Evolutionary conservation across 192 early-diverging fungal species (phyloP), one percentile per base, ranked within the genome.

Genomic region (Backusella sp.): DNA sequence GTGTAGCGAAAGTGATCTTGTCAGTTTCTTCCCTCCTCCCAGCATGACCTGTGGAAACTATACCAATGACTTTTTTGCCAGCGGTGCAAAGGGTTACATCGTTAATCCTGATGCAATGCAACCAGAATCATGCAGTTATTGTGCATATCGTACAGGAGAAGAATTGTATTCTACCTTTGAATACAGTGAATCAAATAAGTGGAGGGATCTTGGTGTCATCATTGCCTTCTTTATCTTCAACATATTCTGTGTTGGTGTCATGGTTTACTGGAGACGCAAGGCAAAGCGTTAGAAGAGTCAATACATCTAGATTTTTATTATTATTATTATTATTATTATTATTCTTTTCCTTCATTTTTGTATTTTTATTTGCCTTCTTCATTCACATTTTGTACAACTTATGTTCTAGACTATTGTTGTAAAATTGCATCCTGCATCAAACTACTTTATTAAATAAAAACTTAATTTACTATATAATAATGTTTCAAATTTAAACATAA

Each of bases 171-270:
- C 67, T 6, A 39, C 34, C 4, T 80, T 91, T 59, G 83, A 79
- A 37, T 89, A 91, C 88, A 70, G 62, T 66, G 89, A 84, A 72
- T 80, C 37, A n/a, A 67, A 94, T 77, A 85, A 87, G 32, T 95
- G 91, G 91, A 85, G 92, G 59, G 92, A 94, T 78, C 75, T 91
- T 76, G 89, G 89, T 39, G 90, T 94, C 52, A 65, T 95, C 67
- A 83, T 87, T 26, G 84, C 82, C 1, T 93, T 90, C 77, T 81
- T 82, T 32, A 75, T 72, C 0, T 91, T 93, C 78, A 94, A 95
- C 68, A 62, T 89, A 17, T 7, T 86, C 14, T 79, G 90, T 1
- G 83, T 79, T 72, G 53, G 80, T 36, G 74, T 52, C 21, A 77
- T 80, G 49, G 72, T 87, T 39, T 84, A 79, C 44, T 85, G 75